Evolutionary conservation across 495 filamentous ascomycete genomes (phyloP).

Genomic region (Trichoderma parareesei): DNA sequence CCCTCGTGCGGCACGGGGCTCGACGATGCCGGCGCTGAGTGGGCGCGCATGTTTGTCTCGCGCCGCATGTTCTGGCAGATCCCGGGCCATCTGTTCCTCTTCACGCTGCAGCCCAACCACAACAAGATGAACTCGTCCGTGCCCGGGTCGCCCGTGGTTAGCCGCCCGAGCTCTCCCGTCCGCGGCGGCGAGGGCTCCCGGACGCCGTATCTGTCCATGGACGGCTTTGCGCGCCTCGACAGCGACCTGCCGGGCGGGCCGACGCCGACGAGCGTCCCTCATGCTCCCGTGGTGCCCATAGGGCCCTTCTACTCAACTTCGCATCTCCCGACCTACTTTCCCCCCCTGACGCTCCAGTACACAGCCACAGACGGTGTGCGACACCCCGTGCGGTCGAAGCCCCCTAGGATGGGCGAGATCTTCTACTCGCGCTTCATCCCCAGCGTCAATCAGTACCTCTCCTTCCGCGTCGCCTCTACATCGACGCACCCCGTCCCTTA

Average conservation of each 20-base stretch:
- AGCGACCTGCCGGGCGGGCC: conserved; percentile 22
- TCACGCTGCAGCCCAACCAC: conserved; percentile 61
- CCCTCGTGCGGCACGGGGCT: conserved; percentile 61
- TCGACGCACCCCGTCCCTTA: conserved; percentile 45
- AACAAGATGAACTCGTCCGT: conserved; percentile 38
- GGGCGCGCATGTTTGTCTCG: conserved; percentile 75
- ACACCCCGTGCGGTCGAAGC: conserved; percentile 84
- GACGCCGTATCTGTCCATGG: not conserved
- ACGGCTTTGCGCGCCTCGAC: not conserved
- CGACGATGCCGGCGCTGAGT: conserved; percentile 56
- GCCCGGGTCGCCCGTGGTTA: conserved; percentile 44
- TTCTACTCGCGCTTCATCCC: conserved; percentile 87
- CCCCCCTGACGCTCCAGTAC: conserved; percentile 73
- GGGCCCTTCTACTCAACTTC: conserved; percentile 70
- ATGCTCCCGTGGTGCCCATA: conserved; percentile 28
- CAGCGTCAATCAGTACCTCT: conserved; percentile 73
- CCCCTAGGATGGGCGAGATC: conserved; percentile 75
- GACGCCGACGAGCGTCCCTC: conserved; percentile 27
- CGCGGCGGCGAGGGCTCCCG: conserved; percentile 34
- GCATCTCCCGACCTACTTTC: conserved; percentile 85
- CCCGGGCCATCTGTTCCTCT: conserved; percentile 78
- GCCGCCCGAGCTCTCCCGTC: conserved; percentile 53
- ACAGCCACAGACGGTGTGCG: conserved; percentile 68
- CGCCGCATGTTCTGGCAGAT: conserved; percentile 86
- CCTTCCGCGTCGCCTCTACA: conserved; percentile 70